phyloP scores from a whole-genome alignment of 148 eudicot species.

The Chenopodium berlandieri region DNA sequence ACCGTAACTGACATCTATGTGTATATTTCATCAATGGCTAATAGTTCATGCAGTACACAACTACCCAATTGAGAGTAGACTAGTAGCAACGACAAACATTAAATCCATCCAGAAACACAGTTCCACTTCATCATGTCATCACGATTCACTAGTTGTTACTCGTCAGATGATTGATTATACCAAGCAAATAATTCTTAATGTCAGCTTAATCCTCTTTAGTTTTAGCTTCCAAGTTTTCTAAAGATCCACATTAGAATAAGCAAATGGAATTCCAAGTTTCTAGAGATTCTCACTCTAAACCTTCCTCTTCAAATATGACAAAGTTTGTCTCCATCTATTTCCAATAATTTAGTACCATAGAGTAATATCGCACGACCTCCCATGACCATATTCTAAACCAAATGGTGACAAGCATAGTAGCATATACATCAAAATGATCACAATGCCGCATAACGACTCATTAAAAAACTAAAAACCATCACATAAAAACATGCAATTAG shows the following conservation, averaged over 20 bases:
- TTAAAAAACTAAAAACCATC: neutral
- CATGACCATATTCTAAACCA: neutral
- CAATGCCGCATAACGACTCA: neutral
- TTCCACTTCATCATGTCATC: neutral
- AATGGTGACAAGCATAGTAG: neutral
- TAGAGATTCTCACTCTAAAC: slow-evolving; percentile 11
- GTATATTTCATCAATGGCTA: neutral
- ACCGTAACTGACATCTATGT: neutral
- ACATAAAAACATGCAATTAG: neutral
- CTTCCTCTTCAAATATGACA: slow-evolving; percentile 16
- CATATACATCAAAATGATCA: neutral
- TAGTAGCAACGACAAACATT: neutral
- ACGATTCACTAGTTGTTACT: neutral
- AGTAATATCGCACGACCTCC: neutral
- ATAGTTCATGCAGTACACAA: neutral
- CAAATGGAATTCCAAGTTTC: neutral
- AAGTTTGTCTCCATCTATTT: slow-evolving; percentile 6
- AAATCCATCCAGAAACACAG: neutral
- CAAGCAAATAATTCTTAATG: neutral
- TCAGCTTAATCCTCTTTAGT: slow-evolving; percentile 4
- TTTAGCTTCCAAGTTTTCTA: neutral
- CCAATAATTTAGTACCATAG: neutral
- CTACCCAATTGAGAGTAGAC: neutral
- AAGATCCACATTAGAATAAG: neutral
- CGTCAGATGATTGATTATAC: slow-evolving; percentile 3